Evolutionary conservation across 257 asterid species (phyloP), one percentile per base, ranked within the genome.

Genomic region (Capsicum rhomboideum): DNA sequence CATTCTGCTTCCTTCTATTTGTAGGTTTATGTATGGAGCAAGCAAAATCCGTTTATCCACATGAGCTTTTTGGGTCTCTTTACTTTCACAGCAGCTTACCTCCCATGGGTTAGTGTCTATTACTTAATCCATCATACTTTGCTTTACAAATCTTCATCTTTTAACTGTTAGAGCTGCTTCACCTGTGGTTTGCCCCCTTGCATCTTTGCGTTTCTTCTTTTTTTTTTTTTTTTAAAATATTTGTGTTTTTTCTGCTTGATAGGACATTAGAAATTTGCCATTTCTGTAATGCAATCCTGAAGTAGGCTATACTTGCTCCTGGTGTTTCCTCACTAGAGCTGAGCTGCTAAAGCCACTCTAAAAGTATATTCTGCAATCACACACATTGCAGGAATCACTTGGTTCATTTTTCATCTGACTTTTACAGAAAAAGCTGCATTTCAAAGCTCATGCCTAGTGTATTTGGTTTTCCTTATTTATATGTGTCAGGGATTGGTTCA

Each of bases 1-100:
- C 40, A 10, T 50, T 49, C 54, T 63, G 61, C 34, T 82, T 82
- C 64, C 40, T 49, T 31, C 53, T 66, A 20, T 82, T n/a, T 86
- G 8, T 86, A 97, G 99, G 98, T 97, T 69, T 97, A 97, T 88
- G 99, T 97, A 79, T 97, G 99, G 99, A 95, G 98, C 93, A 97
- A 97, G 93, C 99, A 97, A 93, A 97, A 97, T 84, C 98, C 98
- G 0, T 97, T 61, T 91, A 93, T 95, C 91, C 99, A 93, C 88
- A 97, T 97, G 99, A 97, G 98, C 90, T 97, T 97, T 87, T 89
- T 97, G 93, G 99, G 99, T 84, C 93, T 97, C 8, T 97, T 97
- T 88, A 97, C 98, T 82, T 97, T 97, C 91, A 97, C 98, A 21
- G 99, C 99, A 29, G 99, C 98, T 83, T 97, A 97, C 87, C 93